phyloP scores from a whole-genome alignment of 1,284 basidiomycete species.

The Irpex sp. region DNA sequence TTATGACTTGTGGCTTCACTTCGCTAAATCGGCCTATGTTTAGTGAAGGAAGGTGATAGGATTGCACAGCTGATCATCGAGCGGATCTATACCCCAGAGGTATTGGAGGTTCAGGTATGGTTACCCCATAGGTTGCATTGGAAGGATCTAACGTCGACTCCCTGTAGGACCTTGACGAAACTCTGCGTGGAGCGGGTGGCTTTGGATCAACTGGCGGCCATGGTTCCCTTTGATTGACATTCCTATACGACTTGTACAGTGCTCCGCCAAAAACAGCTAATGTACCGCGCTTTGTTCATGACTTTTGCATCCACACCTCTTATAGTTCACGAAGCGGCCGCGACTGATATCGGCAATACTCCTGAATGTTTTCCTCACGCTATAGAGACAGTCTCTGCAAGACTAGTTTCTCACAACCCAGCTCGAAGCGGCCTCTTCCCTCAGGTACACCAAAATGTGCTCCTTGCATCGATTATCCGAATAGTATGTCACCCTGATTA shows the following conservation, averaged over 20 bases:
- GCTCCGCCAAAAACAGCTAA: not conserved
- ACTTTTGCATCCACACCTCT: too few species aligned
- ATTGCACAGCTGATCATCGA: constrained; percentile 95
- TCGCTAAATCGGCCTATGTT: not conserved
- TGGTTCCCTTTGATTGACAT: constrained; percentile 32
- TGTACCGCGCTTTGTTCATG: not conserved
- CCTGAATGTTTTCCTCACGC: too few species aligned
- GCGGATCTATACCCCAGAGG: constrained; percentile 81
- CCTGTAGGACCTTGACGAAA: constrained; percentile 75
- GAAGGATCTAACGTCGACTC: constrained; percentile 8
- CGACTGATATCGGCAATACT: too few species aligned
- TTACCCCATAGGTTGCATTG: not conserved
- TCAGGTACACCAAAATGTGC: too few species aligned
- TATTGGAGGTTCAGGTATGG: constrained; percentile 81
- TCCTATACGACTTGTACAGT: not conserved
- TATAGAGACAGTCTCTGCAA: too few species aligned
- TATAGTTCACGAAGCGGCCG: too few species aligned
- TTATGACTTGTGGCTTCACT: not conserved
- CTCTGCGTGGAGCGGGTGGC: constrained; percentile 81
- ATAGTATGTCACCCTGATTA: too few species aligned
- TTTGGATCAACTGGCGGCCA: constrained; percentile 96
- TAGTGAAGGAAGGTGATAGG: constrained; percentile 89
- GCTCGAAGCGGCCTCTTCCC: too few species aligned
- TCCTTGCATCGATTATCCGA: too few species aligned
- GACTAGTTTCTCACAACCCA: too few species aligned